Conservation (phyloP, 2,329 filamentous ascomycete species). For the Aspergillus sp. region DNA sequence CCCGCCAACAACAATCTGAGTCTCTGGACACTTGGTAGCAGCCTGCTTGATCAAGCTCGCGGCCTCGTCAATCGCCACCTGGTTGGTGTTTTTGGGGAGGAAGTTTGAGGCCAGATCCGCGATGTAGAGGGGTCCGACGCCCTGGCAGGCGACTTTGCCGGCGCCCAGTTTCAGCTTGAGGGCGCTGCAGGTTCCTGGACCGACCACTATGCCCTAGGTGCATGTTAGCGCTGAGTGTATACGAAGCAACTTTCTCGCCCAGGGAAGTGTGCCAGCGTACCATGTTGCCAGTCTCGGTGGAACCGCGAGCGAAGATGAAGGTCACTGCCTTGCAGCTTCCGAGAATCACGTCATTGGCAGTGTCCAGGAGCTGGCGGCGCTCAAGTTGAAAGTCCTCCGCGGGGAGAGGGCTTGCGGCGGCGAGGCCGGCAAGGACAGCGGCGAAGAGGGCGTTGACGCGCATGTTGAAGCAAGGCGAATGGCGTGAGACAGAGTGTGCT, state of each 20-base stretch:
- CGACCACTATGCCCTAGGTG: slow-evolving; percentile 33
- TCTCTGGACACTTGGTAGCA: slow-evolving; percentile 49
- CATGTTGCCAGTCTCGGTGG: slow-evolving; percentile 46
- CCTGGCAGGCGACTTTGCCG: slow-evolving; percentile 44
- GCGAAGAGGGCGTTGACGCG: slow-evolving; percentile 12
- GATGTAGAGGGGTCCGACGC: slow-evolving; percentile 48
- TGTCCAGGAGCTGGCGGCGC: slow-evolving; percentile 21
- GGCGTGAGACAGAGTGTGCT: too few species aligned
- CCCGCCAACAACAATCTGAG: slow-evolving; percentile 50
- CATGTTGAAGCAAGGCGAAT: neutral
- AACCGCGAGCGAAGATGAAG: slow-evolving; percentile 48
- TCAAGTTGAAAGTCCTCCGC: neutral
- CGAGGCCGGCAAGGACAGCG: slow-evolving; percentile 18
- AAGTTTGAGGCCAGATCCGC: slow-evolving; percentile 43
- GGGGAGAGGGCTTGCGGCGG: slow-evolving; percentile 17
- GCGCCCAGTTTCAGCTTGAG: slow-evolving; percentile 29
- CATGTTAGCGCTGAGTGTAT: neutral
- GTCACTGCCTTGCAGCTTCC: slow-evolving; percentile 43
- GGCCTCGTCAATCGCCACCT: slow-evolving; percentile 44
- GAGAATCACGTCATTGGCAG: slow-evolving; percentile 42
- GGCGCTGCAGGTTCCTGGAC: slow-evolving; percentile 32
- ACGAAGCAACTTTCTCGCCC: too few species aligned
- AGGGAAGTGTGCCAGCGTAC: slow-evolving; percentile 23
- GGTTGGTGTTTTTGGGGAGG: slow-evolving; percentile 43
- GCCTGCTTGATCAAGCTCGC: slow-evolving; percentile 46